phyloP scores from a whole-genome alignment of 176 grass and related monocot genomes.

The Oryza punctata region DNA sequence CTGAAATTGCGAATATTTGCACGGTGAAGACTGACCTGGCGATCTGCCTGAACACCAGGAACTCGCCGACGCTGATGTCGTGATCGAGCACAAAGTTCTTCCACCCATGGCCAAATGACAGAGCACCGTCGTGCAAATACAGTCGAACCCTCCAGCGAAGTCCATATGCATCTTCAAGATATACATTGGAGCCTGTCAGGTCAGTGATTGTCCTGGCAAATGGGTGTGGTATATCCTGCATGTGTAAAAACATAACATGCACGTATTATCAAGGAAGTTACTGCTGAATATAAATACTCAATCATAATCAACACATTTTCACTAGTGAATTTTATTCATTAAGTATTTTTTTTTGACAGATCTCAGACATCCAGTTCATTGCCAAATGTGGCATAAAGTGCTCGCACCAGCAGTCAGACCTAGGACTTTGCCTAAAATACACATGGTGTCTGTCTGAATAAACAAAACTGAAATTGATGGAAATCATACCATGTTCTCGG shows the following conservation, averaged over 20 bases:
- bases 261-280: not conserved
- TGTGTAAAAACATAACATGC: not conserved
- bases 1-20: slow-evolving; percentile 59
- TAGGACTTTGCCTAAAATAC: slow-evolving; percentile 11
- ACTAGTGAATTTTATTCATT: not conserved
- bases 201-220: slow-evolving; percentile 48
- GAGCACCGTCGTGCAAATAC: slow-evolving; percentile 13
- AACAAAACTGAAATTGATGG: not conserved
- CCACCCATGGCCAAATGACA: slow-evolving; percentile 67
- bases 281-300: not conserved
- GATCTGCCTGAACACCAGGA: slow-evolving; percentile 65
- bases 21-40: slow-evolving; percentile 51
- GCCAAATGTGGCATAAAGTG: not conserved
- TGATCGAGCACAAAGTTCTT: slow-evolving; percentile 64
- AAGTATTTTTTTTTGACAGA: not conserved
- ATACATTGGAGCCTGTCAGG: slow-evolving; percentile 43
- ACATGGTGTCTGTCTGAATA: not conserved
- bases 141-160: slow-evolving; percentile 49
- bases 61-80: slow-evolving; percentile 53
- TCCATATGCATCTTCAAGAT: slow-evolving; percentile 56
- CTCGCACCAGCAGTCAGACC: not conserved
- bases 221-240: slow-evolving; percentile 60
- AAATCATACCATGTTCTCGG: slow-evolving; percentile 49
- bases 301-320: not conserved
- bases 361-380: not conserved